Percentiles rank a stretch among this genome's conserved stretches.
These are phyloP conservation scores for Cichorium intybus DNA, from an alignment of 140 eudicot species.

Conservation along the genomic window DNA sequence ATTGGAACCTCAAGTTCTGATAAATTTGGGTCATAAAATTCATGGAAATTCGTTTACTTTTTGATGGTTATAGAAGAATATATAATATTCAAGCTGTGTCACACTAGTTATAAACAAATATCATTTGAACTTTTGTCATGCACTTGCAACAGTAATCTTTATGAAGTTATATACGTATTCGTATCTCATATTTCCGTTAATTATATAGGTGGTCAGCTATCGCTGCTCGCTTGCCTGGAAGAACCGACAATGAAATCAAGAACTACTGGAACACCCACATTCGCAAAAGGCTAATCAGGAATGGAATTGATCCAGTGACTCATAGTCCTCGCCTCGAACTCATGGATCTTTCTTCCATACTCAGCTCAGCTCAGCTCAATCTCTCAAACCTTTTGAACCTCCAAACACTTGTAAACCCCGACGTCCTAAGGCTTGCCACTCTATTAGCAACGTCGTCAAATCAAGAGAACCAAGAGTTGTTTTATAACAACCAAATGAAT, in stretches of 20 bases:
- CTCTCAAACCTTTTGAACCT: slow-evolving; percentile 62
- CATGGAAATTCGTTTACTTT: too few relatives aligned
- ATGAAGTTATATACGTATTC: not conserved
- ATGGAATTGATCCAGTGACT: slow-evolving; percentile 84
- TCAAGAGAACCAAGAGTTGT: slow-evolving; percentile 35
- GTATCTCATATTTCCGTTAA: not conserved
- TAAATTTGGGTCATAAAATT: too few relatives aligned
- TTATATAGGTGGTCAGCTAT: slow-evolving; percentile 46
- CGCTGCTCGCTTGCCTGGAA: slow-evolving; percentile 45
- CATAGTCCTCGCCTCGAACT: slow-evolving; percentile 81
- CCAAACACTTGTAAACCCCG: slow-evolving; percentile 72
- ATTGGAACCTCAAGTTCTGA: too few relatives aligned
- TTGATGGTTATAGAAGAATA: not conserved
- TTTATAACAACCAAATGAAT: slow-evolving; percentile 25
- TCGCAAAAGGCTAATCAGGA: slow-evolving; percentile 59
- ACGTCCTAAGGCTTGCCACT: slow-evolving; percentile 57
- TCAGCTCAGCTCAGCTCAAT: slow-evolving; percentile 58
- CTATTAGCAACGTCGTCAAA: slow-evolving; percentile 44
- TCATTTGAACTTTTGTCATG: not conserved
- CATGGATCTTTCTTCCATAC: slow-evolving; percentile 57
- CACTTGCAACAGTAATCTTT: not conserved
- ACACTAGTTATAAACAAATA: too few relatives aligned
- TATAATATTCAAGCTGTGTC: not conserved
- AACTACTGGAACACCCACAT: slow-evolving; percentile 91
- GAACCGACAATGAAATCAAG: slow-evolving; percentile 71